Evolutionary conservation across 768 basidiomycete genomes (phyloP).

Genomic region (Mycena epipterygia): DNA sequence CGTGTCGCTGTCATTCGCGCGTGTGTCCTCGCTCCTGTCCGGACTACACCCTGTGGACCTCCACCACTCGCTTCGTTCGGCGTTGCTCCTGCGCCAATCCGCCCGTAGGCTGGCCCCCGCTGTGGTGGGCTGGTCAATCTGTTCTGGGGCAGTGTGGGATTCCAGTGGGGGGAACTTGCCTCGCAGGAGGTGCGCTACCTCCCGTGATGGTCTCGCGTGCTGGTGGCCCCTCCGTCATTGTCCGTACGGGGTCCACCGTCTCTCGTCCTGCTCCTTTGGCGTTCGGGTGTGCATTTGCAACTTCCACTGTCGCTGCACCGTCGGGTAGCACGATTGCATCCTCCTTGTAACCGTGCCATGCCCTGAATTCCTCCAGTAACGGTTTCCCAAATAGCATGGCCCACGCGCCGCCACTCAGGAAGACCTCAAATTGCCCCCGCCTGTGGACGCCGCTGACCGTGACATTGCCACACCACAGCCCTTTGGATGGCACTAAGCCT

Average conservation of each 20-base stretch:
- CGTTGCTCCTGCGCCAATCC: too few relatives aligned
- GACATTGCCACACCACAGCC: constrained; percentile 27
- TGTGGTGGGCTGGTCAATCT: too few relatives aligned
- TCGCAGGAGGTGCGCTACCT: constrained; percentile 32
- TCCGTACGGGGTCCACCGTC: background rate
- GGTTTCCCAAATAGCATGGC: too few relatives aligned
- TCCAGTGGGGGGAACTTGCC: background rate
- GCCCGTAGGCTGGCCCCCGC: too few relatives aligned
- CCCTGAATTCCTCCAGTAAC: constrained; percentile 28
- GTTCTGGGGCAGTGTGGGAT: too few relatives aligned
- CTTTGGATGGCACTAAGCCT: constrained; percentile 17
- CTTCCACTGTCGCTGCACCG: background rate
- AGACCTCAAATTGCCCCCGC: constrained; percentile 29
- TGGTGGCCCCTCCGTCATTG: constrained; percentile 19
- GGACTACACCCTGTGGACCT: background rate
- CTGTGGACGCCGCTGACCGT: background rate
- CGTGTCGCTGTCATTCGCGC: too few relatives aligned
- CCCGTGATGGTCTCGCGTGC: constrained; percentile 28
- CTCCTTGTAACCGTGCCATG: constrained; percentile 19
- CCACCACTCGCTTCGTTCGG: background rate
- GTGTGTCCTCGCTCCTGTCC: too few relatives aligned
- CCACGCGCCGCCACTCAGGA: background rate
- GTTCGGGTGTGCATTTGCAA: background rate
- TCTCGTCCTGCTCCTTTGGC: background rate
- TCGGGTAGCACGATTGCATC: background rate